Conservation (phyloP, 306 rosid genomes). For the Oemleria cerasiformis region DNA sequence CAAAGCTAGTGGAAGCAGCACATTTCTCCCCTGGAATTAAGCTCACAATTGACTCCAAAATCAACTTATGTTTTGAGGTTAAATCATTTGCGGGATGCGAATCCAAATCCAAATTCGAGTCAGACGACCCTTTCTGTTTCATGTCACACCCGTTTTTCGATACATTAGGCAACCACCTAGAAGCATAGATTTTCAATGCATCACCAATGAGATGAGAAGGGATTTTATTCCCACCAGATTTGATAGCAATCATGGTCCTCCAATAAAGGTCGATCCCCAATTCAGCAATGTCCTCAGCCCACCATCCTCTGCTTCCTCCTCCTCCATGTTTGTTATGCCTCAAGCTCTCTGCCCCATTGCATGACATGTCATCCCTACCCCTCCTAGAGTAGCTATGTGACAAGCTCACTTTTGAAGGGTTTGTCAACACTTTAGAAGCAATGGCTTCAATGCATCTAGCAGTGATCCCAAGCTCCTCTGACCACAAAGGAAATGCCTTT, state of each 20-base stretch:
- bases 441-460: slow-evolving; percentile 77
- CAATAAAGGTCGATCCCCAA: slow-evolving; percentile 86
- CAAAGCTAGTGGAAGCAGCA: slow-evolving; percentile 80
- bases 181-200: slow-evolving; percentile 83
- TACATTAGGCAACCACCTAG: slow-evolving; percentile 73
- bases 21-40: slow-evolving; percentile 87
- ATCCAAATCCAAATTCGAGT: slow-evolving; percentile 50
- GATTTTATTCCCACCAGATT: slow-evolving; percentile 62
- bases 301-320: slow-evolving; percentile 71
- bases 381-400: slow-evolving; percentile 76
- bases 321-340: slow-evolving; percentile 36
- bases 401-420: slow-evolving; percentile 76
- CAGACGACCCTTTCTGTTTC: slow-evolving; percentile 24
- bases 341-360: slow-evolving; percentile 66
- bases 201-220: slow-evolving; percentile 74
- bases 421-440: slow-evolving; percentile 62
- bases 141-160: slow-evolving; percentile 41
- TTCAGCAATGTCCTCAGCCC: slow-evolving; percentile 97
- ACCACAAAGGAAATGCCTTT: slow-evolving; percentile 65
- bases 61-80: slow-evolving; percentile 64
- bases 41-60: slow-evolving; percentile 85
- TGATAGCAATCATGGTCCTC: slow-evolving; percentile 87
- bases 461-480: slow-evolving; percentile 81
- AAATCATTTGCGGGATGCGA: slow-evolving; percentile 48
- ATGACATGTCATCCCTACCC: slow-evolving; percentile 64